Conservation (phyloP, 805 yeast genomes). For the Saturnispora ahearnii region DNA sequence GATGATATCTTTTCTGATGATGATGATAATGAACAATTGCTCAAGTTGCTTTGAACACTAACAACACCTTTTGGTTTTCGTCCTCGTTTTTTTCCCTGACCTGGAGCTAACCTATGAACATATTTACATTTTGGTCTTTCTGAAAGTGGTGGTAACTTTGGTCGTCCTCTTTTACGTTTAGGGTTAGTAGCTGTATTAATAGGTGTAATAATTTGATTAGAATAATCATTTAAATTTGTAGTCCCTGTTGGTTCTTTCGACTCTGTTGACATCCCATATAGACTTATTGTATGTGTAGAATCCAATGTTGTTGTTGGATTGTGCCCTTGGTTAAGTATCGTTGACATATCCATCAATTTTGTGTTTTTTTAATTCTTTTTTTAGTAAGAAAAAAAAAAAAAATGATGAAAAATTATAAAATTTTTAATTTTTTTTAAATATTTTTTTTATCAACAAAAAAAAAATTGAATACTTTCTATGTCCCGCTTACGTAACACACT, state of each 20-base stretch:
- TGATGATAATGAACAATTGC: slow-evolving; percentile 8
- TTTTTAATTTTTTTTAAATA: too few species aligned
- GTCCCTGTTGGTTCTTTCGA: background rate
- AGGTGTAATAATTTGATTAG: background rate
- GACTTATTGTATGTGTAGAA: background rate
- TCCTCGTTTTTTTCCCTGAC: slow-evolving; percentile 13
- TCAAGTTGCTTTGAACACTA: background rate
- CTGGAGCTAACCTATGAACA: slow-evolving; percentile 9
- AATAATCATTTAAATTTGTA: background rate
- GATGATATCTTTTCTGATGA: slow-evolving; percentile 13
- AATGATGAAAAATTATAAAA: too few species aligned
- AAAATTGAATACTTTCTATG: too few species aligned
- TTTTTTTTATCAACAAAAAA: too few species aligned
- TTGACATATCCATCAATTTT: background rate
- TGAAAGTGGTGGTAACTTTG: slow-evolving; percentile 23
- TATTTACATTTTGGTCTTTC: slow-evolving; percentile 21
- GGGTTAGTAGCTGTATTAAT: background rate
- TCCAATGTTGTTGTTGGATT: background rate
- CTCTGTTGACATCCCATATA: background rate
- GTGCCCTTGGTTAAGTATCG: background rate
- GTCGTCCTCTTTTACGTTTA: slow-evolving; percentile 25
- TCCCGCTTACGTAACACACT: too few species aligned
- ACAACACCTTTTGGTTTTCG: slow-evolving; percentile 9
- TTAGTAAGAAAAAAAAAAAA: too few species aligned
- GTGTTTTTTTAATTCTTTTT: background rate